These are phyloP conservation scores for Ananas comosus DNA, from an alignment of 176 grass and related monocot genomes.

Conservation along the genomic window DNA sequence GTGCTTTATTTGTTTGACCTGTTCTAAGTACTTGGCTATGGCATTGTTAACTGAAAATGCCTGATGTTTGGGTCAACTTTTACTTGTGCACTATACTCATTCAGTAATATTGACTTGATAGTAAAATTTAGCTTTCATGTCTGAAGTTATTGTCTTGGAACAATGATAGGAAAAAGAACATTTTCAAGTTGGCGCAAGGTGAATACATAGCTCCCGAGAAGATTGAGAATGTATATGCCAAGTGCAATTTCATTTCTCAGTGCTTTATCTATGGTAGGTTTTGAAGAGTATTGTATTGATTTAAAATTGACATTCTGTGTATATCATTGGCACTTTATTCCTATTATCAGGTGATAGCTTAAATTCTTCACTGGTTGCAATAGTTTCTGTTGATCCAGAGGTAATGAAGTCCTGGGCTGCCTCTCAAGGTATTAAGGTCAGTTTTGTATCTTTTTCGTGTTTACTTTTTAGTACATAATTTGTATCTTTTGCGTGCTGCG, in stretches of 20 bases:
- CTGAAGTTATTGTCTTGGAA: conserved; percentile 17
- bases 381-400: conserved; percentile 72
- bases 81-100: too few species aligned
- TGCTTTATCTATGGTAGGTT: conserved; percentile 90
- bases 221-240: conserved; percentile 90
- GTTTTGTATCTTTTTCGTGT: conserved; percentile 10
- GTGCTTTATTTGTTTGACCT: too few species aligned
- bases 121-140: not conserved
- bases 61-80: too few species aligned
- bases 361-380: conserved; percentile 71
- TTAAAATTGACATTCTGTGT: conserved; percentile 7
- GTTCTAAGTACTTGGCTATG: too few species aligned
- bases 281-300: not conserved
- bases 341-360: conserved; percentile 75
- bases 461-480: not conserved
- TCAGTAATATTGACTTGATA: too few species aligned
- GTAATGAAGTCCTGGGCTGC: conserved; percentile 77
- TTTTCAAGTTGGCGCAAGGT: conserved; percentile 97
- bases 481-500: not conserved
- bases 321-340: conserved; percentile 22
- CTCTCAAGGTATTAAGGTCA: conserved; percentile 79
- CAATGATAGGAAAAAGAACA: conserved; percentile 86
- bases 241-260: conserved; percentile 91
- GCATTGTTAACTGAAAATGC: too few species aligned
- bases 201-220: conserved; percentile 98